Conservation (phyloP, 352 stramenopile species). For the Globisporangium splendens region DNA sequence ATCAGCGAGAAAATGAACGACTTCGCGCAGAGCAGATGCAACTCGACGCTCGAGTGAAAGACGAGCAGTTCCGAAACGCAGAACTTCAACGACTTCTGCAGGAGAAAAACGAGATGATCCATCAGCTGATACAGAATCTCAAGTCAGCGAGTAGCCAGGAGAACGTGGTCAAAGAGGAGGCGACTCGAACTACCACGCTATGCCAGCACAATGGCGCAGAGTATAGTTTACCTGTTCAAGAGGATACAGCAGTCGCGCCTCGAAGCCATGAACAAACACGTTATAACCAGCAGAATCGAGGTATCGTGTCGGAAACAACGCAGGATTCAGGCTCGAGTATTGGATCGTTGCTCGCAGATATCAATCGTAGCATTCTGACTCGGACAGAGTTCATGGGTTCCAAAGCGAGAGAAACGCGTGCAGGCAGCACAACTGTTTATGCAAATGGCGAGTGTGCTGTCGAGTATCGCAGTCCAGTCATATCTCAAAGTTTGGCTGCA, state of each 20-base stretch:
- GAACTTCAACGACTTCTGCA: conserved; percentile 52
- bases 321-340: conserved; percentile 3
- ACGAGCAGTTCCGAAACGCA: conserved; percentile 44
- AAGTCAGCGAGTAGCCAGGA: conserved; percentile 7
- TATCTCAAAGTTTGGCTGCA: too few species aligned
- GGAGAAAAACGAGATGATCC: conserved; percentile 74
- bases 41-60: conserved; percentile 36
- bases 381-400: background rate
- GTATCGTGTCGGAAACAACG: background rate
- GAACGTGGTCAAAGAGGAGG: background rate
- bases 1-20: conserved; percentile 49
- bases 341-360: conserved; percentile 8
- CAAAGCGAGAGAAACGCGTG: background rate
- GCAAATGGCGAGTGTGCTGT: background rate
- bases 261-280: background rate
- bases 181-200: background rate
- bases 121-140: conserved; percentile 31
- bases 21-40: conserved; percentile 33
- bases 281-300: background rate
- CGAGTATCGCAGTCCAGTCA: background rate
- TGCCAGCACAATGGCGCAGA: too few species aligned
- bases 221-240: too few species aligned
- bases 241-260: too few species aligned
- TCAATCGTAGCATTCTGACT: conserved; percentile 8
- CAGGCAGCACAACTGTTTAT: too few species aligned